Percentiles rank a stretch among this genome's conserved stretches.
Evolutionary conservation across 2,329 filamentous ascomycete genomes (phyloP).

Genomic region (Hypoxylon sp.): DNA sequence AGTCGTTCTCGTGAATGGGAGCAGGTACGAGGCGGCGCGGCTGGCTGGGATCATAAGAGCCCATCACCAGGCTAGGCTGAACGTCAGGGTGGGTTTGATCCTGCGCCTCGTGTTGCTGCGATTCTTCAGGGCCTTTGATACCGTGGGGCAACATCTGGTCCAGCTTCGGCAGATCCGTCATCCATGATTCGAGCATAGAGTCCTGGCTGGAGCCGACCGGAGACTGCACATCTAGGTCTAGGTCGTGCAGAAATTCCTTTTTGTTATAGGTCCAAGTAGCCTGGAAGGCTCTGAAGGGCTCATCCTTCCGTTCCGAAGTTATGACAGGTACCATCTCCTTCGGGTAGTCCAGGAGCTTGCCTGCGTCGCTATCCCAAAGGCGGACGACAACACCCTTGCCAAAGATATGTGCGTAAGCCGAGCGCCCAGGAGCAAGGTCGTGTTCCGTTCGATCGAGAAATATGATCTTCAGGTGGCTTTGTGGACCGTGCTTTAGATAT

Average conservation of each 20-base stretch:
- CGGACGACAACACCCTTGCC: conserved; percentile 25
- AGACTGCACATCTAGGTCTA: not conserved
- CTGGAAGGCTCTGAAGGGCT: conserved; percentile 14
- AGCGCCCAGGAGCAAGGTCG: not conserved
- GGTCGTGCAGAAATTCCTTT: not conserved
- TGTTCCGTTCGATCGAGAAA: conserved; percentile 36
- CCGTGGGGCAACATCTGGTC: conserved; percentile 5
- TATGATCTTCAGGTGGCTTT: conserved; percentile 23
- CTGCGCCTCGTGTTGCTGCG: not conserved
- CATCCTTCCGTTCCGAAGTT: not conserved
- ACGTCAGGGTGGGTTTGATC: not conserved
- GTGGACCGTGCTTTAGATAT: conserved; percentile 25
- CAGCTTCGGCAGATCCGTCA: conserved; percentile 7
- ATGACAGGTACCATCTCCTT: not conserved
- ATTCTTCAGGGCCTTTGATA: not conserved
- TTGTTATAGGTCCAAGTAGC: conserved; percentile 13
- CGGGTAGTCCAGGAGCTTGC: not conserved
- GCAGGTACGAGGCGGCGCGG: not conserved
- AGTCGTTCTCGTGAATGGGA: too few relatives aligned
- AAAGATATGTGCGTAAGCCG: conserved; percentile 32
- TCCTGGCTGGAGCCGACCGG: not conserved
- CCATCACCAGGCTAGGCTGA: too few relatives aligned
- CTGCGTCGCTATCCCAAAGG: not conserved
- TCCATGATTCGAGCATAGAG: conserved; percentile 7
- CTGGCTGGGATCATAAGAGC: not conserved